Evolutionary conservation across 768 basidiomycete species (phyloP).

Genomic region (Gelatoporia subvermispora): DNA sequence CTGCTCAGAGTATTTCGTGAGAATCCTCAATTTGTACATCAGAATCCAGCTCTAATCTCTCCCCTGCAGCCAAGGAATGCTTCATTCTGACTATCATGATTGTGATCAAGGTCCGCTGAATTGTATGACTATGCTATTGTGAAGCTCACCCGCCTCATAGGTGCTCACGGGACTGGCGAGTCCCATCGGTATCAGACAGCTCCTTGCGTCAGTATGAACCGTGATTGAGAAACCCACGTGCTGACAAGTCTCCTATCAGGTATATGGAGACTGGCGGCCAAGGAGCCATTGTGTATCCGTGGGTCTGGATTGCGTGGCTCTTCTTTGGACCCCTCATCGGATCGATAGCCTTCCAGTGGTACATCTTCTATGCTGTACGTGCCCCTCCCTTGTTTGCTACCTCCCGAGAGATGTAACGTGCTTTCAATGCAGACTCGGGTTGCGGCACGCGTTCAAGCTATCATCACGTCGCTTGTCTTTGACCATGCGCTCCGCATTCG

Average conservation of each 20-base stretch:
- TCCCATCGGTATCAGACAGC: slow-evolving; percentile 29
- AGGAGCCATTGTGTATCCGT: slow-evolving; percentile 49
- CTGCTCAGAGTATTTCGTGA: slow-evolving; percentile 18
- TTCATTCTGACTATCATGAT: slow-evolving; percentile 5
- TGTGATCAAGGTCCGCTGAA: background rate
- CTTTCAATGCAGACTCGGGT: slow-evolving; percentile 25
- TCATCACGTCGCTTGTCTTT: slow-evolving; percentile 50
- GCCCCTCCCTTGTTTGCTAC: no score
- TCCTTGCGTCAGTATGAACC: slow-evolving; percentile 22
- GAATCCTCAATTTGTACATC: background rate
- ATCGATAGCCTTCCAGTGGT: slow-evolving; percentile 48
- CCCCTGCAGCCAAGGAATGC: slow-evolving; percentile 3
- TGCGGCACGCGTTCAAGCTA: slow-evolving; percentile 35
- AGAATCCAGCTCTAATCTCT: background rate
- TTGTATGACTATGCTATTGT: background rate
- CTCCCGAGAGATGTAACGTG: no score
- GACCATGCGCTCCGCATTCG: slow-evolving; percentile 50
- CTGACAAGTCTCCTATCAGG: slow-evolving; percentile 24
- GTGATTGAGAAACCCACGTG: background rate
- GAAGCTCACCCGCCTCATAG: slow-evolving; percentile 2
- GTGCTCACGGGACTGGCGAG: slow-evolving; percentile 20
- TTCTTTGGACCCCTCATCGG: slow-evolving; percentile 43
- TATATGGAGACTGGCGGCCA: slow-evolving; percentile 56
- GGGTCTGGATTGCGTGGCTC: slow-evolving; percentile 61
- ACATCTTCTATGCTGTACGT: slow-evolving; percentile 31